Conservation (phyloP, 495 filamentous ascomycete genomes). For the Neurospora sp. region DNA sequence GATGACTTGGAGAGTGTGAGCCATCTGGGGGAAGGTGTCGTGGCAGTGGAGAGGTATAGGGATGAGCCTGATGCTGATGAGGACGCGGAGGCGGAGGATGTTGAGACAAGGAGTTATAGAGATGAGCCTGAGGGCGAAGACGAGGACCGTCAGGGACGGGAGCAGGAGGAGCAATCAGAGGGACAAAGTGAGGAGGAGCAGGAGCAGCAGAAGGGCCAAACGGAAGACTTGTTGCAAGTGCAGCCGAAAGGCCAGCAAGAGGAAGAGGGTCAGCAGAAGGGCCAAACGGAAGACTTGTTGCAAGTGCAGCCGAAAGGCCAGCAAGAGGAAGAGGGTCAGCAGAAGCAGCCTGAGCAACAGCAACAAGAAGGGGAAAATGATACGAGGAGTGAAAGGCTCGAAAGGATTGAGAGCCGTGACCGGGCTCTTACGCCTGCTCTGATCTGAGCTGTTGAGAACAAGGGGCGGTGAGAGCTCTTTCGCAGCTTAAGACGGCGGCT, state of each 20-base stretch:
- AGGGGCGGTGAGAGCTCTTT: not conserved
- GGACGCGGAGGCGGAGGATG: not conserved
- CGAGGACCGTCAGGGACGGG: not conserved
- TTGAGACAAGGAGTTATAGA: not conserved
- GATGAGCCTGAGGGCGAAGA: not conserved
- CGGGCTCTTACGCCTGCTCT: not conserved
- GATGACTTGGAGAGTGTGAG: slow-evolving; percentile 6
- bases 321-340: not conserved
- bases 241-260: not conserved
- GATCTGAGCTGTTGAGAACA: not conserved
- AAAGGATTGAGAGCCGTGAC: not conserved
- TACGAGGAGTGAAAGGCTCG: not conserved
- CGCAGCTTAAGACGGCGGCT: not conserved
- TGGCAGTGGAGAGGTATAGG: slow-evolving; percentile 4
- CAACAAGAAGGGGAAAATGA: not conserved
- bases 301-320: not conserved
- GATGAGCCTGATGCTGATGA: slow-evolving; percentile 11
- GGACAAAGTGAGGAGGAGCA: not conserved
- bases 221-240: not conserved
- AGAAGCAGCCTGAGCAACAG: not conserved
- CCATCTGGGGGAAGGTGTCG: not conserved
- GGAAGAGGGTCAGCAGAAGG: not conserved
- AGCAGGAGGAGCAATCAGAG: not conserved
- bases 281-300: not conserved
- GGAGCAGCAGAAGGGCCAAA: not conserved